These are phyloP conservation scores for Diaporthe vexans DNA, from an alignment of 2,329 filamentous ascomycete species.

Conservation along the genomic window DNA sequence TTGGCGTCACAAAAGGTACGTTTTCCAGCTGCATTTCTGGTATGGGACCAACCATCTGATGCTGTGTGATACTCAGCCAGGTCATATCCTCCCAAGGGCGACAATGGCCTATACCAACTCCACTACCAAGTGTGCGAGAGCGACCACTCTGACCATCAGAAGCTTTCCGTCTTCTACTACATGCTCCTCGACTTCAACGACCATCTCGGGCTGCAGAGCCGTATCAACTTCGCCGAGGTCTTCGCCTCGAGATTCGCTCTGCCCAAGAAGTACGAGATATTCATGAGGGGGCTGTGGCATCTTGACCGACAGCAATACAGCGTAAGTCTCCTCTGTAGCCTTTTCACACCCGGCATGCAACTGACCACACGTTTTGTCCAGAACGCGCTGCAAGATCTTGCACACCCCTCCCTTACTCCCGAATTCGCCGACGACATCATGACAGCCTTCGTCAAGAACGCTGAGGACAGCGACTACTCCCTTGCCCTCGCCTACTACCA, in stretches of 20 bases:
- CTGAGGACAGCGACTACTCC: constrained; percentile 70
- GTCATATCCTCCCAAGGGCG: constrained; percentile 81
- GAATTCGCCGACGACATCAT: constrained; percentile 90
- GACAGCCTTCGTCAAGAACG: constrained; percentile 74
- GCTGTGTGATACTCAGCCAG: constrained; percentile 58
- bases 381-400: constrained; percentile 80
- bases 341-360: background rate
- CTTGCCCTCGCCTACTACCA: constrained; percentile 85
- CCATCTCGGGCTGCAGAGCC: constrained; percentile 57
- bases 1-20: constrained; percentile 78
- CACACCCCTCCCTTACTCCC: constrained; percentile 82
- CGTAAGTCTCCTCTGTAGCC: constrained; percentile 53
- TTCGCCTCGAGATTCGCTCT: constrained; percentile 77
- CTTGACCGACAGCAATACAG: constrained; percentile 80
- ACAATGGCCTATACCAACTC: constrained; percentile 76
- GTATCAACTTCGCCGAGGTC: constrained; percentile 61
- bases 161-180: constrained; percentile 87
- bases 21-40: constrained; percentile 41
- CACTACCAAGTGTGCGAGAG: constrained; percentile 78
- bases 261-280: constrained; percentile 82
- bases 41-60: background rate
- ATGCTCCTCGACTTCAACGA: constrained; percentile 81
- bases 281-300: constrained; percentile 86
- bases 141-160: constrained; percentile 78
- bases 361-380: constrained; percentile 48